phyloP scores from a whole-genome alignment of 306 rosid species.

The Medicago ruthenica region DNA sequence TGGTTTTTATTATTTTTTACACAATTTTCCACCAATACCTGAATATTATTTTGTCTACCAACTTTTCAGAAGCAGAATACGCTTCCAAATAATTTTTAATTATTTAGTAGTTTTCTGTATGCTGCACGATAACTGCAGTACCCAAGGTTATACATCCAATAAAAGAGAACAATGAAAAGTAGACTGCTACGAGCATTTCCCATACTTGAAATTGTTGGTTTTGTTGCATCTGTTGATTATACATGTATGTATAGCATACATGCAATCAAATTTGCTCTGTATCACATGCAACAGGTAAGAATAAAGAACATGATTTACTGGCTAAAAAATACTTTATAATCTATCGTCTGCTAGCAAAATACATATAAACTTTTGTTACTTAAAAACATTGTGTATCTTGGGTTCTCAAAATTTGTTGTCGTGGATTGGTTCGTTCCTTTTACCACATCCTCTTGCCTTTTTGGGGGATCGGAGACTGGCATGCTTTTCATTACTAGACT shows the following conservation, averaged over 20 bases:
- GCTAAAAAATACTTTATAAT: not conserved
- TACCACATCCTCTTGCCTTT: not conserved
- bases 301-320: not conserved
- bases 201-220: not conserved
- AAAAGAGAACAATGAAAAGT: too few species aligned
- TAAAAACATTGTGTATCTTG: not conserved
- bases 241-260: not conserved
- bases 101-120: not conserved
- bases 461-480: not conserved
- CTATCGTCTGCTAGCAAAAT: not conserved
- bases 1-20: conserved; percentile 17
- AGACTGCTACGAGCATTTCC: not conserved
- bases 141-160: not conserved
- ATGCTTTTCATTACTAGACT: conserved; percentile 3
- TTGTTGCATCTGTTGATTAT: not conserved
- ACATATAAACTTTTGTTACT: not conserved
- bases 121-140: not conserved
- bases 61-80: not conserved
- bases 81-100: not conserved
- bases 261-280: not conserved
- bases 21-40: not conserved
- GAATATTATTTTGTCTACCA: not conserved
- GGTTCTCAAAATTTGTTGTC: not conserved
- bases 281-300: not conserved
- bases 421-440: not conserved